Percentiles rank a stretch among this genome's conserved stretches.
Conservation (phyloP, 345 rosid species). For the Euphorbia tirucalli region DNA sequence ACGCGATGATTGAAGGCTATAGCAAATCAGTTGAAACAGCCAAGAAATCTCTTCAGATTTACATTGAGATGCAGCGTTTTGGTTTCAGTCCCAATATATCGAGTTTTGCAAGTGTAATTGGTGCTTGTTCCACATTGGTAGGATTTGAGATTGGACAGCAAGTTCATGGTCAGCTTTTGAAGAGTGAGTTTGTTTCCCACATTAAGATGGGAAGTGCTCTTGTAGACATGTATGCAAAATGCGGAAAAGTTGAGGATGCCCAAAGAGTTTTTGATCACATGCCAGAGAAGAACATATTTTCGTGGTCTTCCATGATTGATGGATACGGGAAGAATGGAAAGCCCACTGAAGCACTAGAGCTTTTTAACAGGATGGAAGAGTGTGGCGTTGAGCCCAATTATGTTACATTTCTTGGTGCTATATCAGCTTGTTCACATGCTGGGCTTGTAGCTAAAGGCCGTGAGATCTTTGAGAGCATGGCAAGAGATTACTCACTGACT, state of each 20-base stretch:
- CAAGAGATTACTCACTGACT: constrained; percentile 54
- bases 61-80: constrained; percentile 58
- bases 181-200: constrained; percentile 43
- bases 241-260: constrained; percentile 68
- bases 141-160: constrained; percentile 64
- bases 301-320: constrained; percentile 97
- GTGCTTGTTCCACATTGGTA: constrained; percentile 74
- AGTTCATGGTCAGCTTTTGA: constrained; percentile 70
- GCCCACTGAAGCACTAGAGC: constrained; percentile 66
- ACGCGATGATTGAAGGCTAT: constrained; percentile 94
- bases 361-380: constrained; percentile 55
- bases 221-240: constrained; percentile 86
- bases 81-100: constrained; percentile 65
- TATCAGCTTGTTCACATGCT: constrained; percentile 83
- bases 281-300: constrained; percentile 69
- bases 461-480: constrained; percentile 76
- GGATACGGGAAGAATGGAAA: constrained; percentile 91
- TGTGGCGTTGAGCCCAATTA: constrained; percentile 51
- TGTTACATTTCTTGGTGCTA: constrained; percentile 85
- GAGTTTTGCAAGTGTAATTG: constrained; percentile 74
- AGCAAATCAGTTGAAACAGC: constrained; percentile 60
- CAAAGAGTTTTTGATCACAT: constrained; percentile 55
- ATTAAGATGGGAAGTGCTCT: constrained; percentile 86
- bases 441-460: constrained; percentile 69
- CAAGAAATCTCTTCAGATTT: constrained; percentile 49